phyloP scores from a whole-genome alignment of 352 stramenopile genomes.

The Phytopythium mirpurense region DNA sequence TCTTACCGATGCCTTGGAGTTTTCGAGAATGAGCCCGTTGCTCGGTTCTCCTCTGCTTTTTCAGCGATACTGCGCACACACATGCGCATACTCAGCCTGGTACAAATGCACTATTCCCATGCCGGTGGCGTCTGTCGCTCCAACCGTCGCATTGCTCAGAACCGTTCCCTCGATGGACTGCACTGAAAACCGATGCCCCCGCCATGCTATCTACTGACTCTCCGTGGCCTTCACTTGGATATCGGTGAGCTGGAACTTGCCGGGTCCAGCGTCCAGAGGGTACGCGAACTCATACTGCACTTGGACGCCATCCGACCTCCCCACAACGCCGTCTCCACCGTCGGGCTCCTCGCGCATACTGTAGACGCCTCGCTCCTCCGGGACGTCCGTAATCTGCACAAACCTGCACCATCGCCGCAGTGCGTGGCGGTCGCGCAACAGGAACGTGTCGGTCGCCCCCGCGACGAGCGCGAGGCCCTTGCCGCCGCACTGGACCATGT shows the following conservation, averaged over 20 bases:
- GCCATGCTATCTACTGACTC: too few relatives aligned
- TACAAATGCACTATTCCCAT: too few relatives aligned
- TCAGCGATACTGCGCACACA: too few relatives aligned
- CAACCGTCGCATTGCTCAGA: too few relatives aligned
- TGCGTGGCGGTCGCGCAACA: conserved; percentile 26
- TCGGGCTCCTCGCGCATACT: conserved; percentile 28
- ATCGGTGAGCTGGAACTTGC: conserved; percentile 31
- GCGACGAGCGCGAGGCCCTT: conserved; percentile 30
- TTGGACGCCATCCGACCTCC: conserved; percentile 5
- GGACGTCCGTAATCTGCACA: conserved; percentile 23
- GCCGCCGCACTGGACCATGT: conserved; percentile 35
- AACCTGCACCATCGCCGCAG: conserved; percentile 56
- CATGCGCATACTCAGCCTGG: too few relatives aligned
- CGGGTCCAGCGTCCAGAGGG: conserved; percentile 11
- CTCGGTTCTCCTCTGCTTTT: too few relatives aligned
- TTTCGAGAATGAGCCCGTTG: too few relatives aligned
- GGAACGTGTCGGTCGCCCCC: conserved; percentile 25
- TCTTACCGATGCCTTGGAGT: too few relatives aligned
- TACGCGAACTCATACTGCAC: conserved; percentile 29
- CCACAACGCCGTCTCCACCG: conserved; percentile 2
- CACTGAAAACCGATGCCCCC: too few relatives aligned
- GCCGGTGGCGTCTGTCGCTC: too few relatives aligned
- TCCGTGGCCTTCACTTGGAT: too few relatives aligned
- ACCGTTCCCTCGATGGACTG: too few relatives aligned
- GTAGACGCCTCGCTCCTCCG: conserved; percentile 21